Evolutionary conservation across 768 basidiomycete species (phyloP).

Genomic region (Fomitopsis serialis): DNA sequence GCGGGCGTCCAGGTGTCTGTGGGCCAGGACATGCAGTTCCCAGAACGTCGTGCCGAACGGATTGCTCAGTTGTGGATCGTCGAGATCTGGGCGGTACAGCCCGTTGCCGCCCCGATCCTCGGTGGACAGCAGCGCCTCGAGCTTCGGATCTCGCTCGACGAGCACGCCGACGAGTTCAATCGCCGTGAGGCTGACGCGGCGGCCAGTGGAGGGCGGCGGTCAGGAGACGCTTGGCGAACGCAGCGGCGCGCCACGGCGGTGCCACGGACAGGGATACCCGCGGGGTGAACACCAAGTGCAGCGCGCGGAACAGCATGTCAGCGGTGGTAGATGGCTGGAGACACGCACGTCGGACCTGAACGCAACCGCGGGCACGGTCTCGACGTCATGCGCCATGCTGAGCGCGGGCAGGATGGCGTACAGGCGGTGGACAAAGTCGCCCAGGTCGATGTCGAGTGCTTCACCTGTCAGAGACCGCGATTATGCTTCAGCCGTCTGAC

Average conservation of each 20-base stretch:
- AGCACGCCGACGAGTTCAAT: conserved; percentile 71
- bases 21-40: conserved; percentile 67
- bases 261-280: conserved; percentile 47
- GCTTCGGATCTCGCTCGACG: conserved; percentile 69
- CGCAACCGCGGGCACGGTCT: conserved; percentile 34
- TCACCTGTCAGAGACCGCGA: conserved; percentile 53
- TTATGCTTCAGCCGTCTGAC: background rate
- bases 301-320: conserved; percentile 82
- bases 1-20: conserved; percentile 57
- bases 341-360: conserved; percentile 19
- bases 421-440: conserved; percentile 79
- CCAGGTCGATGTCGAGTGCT: conserved; percentile 93
- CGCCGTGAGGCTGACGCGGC: conserved; percentile 56
- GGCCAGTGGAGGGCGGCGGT: conserved; percentile 81
- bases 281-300: conserved; percentile 78
- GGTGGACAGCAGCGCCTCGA: conserved; percentile 81
- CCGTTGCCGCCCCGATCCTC: conserved; percentile 86
- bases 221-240: conserved; percentile 91
- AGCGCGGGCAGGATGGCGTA: conserved; percentile 80
- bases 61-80: conserved; percentile 82
- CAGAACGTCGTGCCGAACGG: conserved; percentile 84
- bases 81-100: conserved; percentile 76
- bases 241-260: conserved; percentile 75
- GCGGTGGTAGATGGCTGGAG: conserved; percentile 34
- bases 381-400: conserved; percentile 60